Base-by-base conservation (phyloP, 2,329 filamentous ascomycete species). In the Alternaria brassicae region DNA sequence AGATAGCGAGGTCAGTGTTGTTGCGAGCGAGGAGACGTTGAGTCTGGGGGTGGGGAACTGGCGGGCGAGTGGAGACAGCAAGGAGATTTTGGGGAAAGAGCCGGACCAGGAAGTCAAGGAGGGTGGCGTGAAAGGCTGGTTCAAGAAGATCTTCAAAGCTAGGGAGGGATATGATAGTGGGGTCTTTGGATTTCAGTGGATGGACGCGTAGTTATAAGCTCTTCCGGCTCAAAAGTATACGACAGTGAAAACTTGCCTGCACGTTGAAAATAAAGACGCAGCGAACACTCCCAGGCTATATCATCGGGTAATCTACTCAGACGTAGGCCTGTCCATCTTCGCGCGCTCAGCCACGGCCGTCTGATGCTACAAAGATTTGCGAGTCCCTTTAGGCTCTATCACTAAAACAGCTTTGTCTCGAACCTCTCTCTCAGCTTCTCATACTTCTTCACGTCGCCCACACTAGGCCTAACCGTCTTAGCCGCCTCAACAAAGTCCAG, bases 391-490 rank as follows among this genome's bases (percentile, higher is more conserved):
- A 36, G n/a, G 15, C 13, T 30, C n/a, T n/a, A 36, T 13, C 30
- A 32, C 30, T 7, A 7, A 6, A 58, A 72, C 9, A 69, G 48
- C 54, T 68, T 67, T 10, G 70, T 73, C 45, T 73, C 71, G 17
- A 84, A 85, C 56, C 81, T 79, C 63, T 81, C 77, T 70, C 80
- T 81, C 62, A 89, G 63, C 58, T 77, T 78, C 63, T 87, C 83
- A 72, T 88, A 89, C 69, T 82, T 84, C 68, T 77, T 80, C 63
- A 86, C 78, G 70, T 87, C 84, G 13, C 82, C 81, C n/a, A 88
- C 85, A 75, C 84, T 86, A 1, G 81, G 80, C 56, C 77, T 77
- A 10, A 85, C 78, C 30, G 76, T 73, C 17, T 62, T 70, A 9
- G 76, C 74, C 2, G 82, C 83, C 13, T 70, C 68, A 45, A 78